phyloP scores from a whole-genome alignment of 495 filamentous ascomycete species.

The Schizothecium vesticola region DNA sequence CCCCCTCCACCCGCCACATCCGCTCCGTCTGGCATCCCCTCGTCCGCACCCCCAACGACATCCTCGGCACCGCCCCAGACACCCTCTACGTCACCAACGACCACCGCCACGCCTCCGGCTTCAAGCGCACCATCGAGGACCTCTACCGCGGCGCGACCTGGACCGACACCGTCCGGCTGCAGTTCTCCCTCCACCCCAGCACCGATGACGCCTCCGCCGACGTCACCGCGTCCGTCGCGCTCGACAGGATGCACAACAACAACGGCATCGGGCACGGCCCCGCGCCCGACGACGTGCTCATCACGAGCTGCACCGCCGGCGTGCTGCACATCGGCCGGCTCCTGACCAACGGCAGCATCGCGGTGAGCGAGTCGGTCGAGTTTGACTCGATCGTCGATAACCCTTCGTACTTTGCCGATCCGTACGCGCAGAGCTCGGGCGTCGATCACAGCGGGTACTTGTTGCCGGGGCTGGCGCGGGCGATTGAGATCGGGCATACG shows the following conservation, averaged over 20 bases:
- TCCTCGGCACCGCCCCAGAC: slow-evolving; percentile 43
- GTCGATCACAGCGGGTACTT: slow-evolving; percentile 54
- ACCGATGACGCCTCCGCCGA: slow-evolving; percentile 22
- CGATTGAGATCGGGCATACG: slow-evolving; percentile 29
- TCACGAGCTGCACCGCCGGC: slow-evolving; percentile 36
- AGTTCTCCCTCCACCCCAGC: slow-evolving; percentile 15
- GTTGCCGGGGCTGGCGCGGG: slow-evolving; percentile 44
- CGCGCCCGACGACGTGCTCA: slow-evolving; percentile 42
- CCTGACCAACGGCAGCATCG: slow-evolving; percentile 35
- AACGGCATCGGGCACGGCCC: slow-evolving; percentile 56
- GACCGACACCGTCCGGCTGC: slow-evolving; percentile 32
- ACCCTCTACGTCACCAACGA: slow-evolving; percentile 59
- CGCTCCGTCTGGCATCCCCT: slow-evolving; percentile 44
- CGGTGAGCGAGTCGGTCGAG: slow-evolving; percentile 36
- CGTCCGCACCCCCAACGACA: slow-evolving; percentile 57
- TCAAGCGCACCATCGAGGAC: slow-evolving; percentile 41
- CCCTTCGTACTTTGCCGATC: slow-evolving; percentile 48
- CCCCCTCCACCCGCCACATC: slow-evolving; percentile 28
- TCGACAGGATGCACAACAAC: slow-evolving; percentile 42
- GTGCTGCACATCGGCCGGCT: slow-evolving; percentile 24
- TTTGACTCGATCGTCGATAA: slow-evolving; percentile 51
- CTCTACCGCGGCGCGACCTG: slow-evolving; percentile 29
- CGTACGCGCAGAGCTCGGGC: slow-evolving; percentile 45
- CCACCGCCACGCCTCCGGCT: slow-evolving; percentile 46
- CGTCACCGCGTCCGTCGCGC: slow-evolving; percentile 41